These are phyloP conservation scores for Penicillium turbatum DNA, from an alignment of 495 filamentous ascomycete genomes.

Conservation along the genomic window DNA sequence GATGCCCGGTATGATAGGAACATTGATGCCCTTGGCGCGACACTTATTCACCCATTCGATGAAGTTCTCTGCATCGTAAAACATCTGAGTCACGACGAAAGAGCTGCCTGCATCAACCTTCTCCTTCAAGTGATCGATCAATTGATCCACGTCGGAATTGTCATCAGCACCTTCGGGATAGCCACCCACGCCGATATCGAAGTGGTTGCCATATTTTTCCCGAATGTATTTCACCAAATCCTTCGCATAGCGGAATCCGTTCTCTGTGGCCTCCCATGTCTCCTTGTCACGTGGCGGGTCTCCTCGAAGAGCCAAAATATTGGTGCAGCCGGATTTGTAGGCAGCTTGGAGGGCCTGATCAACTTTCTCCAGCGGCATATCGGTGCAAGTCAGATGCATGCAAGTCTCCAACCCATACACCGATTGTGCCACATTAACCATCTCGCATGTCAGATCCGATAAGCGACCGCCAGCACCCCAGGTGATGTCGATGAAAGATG, in stretches of 20 bases:
- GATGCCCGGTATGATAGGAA: conserved; percentile 94
- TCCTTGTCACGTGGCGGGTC: conserved; percentile 95
- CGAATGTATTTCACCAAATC: conserved; percentile 94
- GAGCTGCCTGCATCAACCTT: conserved; percentile 93
- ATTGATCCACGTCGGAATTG: conserved; percentile 72
- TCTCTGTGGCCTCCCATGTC: conserved; percentile 81
- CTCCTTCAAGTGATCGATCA: conserved; percentile 93
- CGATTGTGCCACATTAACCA: conserved; percentile 96
- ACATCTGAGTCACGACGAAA: conserved; percentile 98
- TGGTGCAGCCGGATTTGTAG: conserved; percentile 94
- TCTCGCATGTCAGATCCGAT: conserved; percentile 91
- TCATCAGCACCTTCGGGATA: conserved; percentile 97
- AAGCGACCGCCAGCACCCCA: conserved; percentile 95
- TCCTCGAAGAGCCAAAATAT: conserved; percentile 91
- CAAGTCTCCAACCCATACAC: conserved; percentile 95
- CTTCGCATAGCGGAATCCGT: conserved; percentile 85
- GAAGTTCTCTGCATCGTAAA: conserved; percentile 96
- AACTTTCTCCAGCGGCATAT: conserved; percentile 90
- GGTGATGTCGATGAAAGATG: conserved; percentile 95
- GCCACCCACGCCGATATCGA: conserved; percentile 95
- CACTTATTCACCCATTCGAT: conserved; percentile 83
- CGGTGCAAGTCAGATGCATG: conserved; percentile 99
- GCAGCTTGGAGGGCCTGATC: conserved; percentile 83
- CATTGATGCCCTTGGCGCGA: conserved; percentile 74
- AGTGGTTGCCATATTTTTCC: conserved; percentile 84